These are phyloP conservation scores for Lactarius tabidus DNA, from an alignment of 768 basidiomycete genomes.

Conservation along the genomic window DNA sequence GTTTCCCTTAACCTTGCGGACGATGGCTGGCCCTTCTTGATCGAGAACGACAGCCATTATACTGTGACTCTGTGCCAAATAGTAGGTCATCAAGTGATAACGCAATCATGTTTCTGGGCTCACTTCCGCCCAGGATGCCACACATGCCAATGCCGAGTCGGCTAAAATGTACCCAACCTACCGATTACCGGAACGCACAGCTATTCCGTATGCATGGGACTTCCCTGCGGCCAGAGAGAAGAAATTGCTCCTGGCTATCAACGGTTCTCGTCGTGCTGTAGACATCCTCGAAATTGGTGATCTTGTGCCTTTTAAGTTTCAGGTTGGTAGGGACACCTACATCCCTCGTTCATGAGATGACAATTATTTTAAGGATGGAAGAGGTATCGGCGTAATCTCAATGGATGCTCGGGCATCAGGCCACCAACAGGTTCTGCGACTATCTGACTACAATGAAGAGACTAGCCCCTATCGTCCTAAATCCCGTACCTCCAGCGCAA, in stretches of 20 bases:
- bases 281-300: constrained; percentile 97
- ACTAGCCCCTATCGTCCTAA: constrained; percentile 84
- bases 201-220: constrained; percentile 86
- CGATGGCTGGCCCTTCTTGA: constrained; percentile 82
- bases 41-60: constrained; percentile 86
- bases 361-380: constrained; percentile 41
- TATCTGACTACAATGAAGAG: constrained; percentile 84
- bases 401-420: constrained; percentile 91
- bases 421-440: constrained; percentile 75
- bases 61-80: constrained; percentile 67
- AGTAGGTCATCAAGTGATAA: constrained; percentile 38
- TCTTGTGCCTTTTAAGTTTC: constrained; percentile 83
- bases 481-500: constrained; percentile 44
- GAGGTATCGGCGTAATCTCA: constrained; percentile 66
- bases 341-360: neutral
- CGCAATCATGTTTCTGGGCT: constrained; percentile 1
- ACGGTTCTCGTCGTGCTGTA: constrained; percentile 57
- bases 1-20: constrained; percentile 63
- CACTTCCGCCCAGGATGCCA: constrained; percentile 27
- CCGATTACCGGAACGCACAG: constrained; percentile 51
- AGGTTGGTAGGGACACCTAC: constrained; percentile 41
- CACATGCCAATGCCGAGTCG: constrained; percentile 43
- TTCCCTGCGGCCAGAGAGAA: constrained; percentile 81
- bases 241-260: constrained; percentile 62
- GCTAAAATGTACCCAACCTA: constrained; percentile 48